phyloP scores from a whole-genome alignment of 2,329 filamentous ascomycete species.

The Pseudogymnoascus destructans region DNA sequence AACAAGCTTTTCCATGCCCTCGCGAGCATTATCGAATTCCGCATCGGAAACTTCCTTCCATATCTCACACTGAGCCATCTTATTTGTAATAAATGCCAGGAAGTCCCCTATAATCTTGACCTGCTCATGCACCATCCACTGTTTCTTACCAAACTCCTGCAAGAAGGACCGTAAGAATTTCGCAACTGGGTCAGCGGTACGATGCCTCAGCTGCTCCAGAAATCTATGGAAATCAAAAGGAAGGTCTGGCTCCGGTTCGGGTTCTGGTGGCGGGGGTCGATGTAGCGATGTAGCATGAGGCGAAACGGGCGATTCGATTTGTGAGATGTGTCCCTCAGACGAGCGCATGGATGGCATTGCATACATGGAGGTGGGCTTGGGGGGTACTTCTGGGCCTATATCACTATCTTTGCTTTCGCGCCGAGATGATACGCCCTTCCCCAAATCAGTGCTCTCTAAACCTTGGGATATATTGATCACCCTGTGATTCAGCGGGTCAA shows the following conservation, averaged over 20 bases:
- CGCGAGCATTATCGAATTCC: slow-evolving; percentile 94
- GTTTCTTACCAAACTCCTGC: slow-evolving; percentile 87
- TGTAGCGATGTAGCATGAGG: slow-evolving; percentile 35
- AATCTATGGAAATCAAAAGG: slow-evolving; percentile 98
- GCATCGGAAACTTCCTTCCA: slow-evolving; percentile 93
- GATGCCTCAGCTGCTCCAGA: slow-evolving; percentile 85
- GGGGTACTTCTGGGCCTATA: slow-evolving; percentile 29
- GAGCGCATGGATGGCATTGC: slow-evolving; percentile 20
- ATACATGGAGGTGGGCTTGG: slow-evolving; percentile 27
- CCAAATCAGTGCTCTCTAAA: slow-evolving; percentile 19
- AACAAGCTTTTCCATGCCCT: slow-evolving; percentile 98
- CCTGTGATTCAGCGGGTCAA: slow-evolving; percentile 49
- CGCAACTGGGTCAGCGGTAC: slow-evolving; percentile 94
- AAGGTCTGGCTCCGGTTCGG: slow-evolving; percentile 66
- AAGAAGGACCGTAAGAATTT: slow-evolving; percentile 92
- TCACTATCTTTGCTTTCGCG: slow-evolving; percentile 22
- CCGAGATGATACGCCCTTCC: neutral
- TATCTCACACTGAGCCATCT: slow-evolving; percentile 94
- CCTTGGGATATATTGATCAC: slow-evolving; percentile 17
- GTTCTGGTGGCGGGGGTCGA: slow-evolving; percentile 57
- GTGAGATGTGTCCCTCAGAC: slow-evolving; percentile 34
- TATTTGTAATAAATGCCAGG: slow-evolving; percentile 89
- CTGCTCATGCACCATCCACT: slow-evolving; percentile 99
- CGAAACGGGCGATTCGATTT: slow-evolving; percentile 29
- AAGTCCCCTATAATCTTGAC: slow-evolving; percentile 98